A percentile compares a stretch with the other conserved stretches of the same genome.
Evolutionary conservation across 2,329 filamentous ascomycete genomes (phyloP).

Genomic region (Colletotrichum somersetense): DNA sequence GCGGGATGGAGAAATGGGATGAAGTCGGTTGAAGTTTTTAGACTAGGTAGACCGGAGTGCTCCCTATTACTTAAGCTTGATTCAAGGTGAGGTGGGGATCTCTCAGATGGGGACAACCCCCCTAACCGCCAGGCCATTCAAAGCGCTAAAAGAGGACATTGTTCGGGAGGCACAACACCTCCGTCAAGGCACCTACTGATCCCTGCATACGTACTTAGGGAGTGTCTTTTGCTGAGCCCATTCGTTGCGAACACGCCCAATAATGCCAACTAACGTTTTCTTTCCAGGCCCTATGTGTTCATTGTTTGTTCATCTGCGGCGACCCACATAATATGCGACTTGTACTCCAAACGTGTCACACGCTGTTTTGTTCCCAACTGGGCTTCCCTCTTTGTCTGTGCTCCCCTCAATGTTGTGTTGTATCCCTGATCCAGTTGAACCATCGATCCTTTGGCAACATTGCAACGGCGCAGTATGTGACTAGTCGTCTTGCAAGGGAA

Average conservation of each 20-base stretch:
- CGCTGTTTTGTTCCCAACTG: background rate
- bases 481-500: background rate
- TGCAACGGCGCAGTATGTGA: background rate
- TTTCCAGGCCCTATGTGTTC: background rate
- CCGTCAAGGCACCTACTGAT: background rate
- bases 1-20: background rate
- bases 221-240: background rate
- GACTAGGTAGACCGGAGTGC: background rate
- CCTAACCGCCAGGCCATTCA: slow-evolving; percentile 19
- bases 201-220: background rate
- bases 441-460: background rate
- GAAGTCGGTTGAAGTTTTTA: slow-evolving; percentile 5
- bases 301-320: background rate
- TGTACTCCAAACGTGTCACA: background rate
- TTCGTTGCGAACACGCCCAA: background rate
- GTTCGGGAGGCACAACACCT: slow-evolving; percentile 3
- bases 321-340: background rate
- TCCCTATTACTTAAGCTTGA: slow-evolving; percentile 10
- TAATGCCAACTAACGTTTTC: background rate
- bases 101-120: background rate
- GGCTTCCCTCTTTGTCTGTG: background rate
- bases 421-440: background rate
- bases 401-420: no score
- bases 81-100: slow-evolving; percentile 8
- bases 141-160: slow-evolving; percentile 5